Conservation (phyloP, 192 early-diverging fungal species). For the Rhizophagus sp. region DNA sequence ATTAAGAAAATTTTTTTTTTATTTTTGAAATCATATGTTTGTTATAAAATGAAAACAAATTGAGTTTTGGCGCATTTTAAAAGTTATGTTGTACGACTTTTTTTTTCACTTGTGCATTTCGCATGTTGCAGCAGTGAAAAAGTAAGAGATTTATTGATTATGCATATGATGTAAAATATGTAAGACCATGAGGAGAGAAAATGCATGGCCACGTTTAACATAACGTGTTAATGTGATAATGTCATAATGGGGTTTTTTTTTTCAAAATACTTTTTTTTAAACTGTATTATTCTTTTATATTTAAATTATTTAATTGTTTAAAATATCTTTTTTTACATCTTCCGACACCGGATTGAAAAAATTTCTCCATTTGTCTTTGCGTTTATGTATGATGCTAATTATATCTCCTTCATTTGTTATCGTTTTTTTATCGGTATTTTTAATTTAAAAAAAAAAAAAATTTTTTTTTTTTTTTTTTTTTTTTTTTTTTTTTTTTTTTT, state of each 20-base stretch:
- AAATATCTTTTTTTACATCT: too few relatives aligned
- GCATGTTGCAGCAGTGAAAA: background rate
- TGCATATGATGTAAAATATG: background rate
- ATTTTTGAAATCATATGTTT: background rate
- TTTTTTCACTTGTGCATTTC: background rate
- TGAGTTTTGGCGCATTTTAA: background rate
- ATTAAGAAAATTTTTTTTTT: background rate
- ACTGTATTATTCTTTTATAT: too few relatives aligned
- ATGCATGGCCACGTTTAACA: too few relatives aligned
- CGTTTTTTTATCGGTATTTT: too few relatives aligned
- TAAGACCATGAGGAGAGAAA: too few relatives aligned
- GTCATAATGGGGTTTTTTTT: background rate
- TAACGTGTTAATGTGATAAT: background rate
- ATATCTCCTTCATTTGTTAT: background rate
- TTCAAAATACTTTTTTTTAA: background rate
- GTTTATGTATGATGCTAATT: background rate
- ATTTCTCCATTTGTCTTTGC: background rate
- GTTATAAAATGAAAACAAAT: background rate
- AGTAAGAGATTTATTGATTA: background rate
- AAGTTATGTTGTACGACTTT: background rate
- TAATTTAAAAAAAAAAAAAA: background rate
- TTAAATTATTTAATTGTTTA: too few relatives aligned
- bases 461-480: too few relatives aligned
- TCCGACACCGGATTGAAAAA: background rate
- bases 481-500: too few relatives aligned